phyloP scores from a whole-genome alignment of 768 basidiomycete species.

The Ramaria sp. region DNA sequence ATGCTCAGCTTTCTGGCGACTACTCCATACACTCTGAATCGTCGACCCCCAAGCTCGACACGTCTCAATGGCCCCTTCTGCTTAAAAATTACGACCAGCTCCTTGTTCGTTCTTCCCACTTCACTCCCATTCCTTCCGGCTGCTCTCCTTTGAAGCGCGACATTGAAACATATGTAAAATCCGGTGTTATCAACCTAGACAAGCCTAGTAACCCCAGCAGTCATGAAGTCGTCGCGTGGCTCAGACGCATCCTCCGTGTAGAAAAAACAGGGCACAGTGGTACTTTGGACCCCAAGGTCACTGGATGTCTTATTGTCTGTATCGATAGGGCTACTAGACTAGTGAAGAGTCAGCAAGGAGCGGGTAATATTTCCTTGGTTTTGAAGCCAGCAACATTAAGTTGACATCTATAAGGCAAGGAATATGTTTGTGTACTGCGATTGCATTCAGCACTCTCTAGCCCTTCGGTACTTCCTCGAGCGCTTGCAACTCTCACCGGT shows the following conservation, averaged over 20 bases:
- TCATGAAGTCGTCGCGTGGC: conserved; percentile 99
- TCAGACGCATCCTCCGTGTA: conserved; percentile 89
- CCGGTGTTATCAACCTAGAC: conserved; percentile 98
- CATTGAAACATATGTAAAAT: conserved; percentile 86
- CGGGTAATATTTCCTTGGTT: conserved; percentile 48
- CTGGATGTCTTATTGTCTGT: conserved; percentile 96
- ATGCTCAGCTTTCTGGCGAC: conserved; percentile 65
- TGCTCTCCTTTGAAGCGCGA: conserved; percentile 94
- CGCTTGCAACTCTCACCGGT: conserved; percentile 93
- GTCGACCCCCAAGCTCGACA: conserved; percentile 69
- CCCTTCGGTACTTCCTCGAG: conserved; percentile 81
- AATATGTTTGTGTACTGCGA: conserved; percentile 94
- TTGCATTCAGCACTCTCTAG: conserved; percentile 75
- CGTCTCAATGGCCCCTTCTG: conserved; percentile 94
- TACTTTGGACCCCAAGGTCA: conserved; percentile 97
- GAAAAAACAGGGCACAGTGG: conserved; percentile 99
- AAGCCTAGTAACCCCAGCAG: conserved; percentile 99
- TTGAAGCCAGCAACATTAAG: background rate
- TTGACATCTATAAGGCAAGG: conserved; percentile 55
- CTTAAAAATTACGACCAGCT: conserved; percentile 99
- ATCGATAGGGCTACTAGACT: conserved; percentile 97
- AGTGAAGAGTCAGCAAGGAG: conserved; percentile 97
- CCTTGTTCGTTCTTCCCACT: conserved; percentile 89
- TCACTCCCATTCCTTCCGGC: conserved; percentile 93
- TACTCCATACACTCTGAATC: conserved; percentile 76